These are phyloP conservation scores for Cercospora janseana DNA, from an alignment of 2,329 filamentous ascomycete genomes.

Conservation along the genomic window DNA sequence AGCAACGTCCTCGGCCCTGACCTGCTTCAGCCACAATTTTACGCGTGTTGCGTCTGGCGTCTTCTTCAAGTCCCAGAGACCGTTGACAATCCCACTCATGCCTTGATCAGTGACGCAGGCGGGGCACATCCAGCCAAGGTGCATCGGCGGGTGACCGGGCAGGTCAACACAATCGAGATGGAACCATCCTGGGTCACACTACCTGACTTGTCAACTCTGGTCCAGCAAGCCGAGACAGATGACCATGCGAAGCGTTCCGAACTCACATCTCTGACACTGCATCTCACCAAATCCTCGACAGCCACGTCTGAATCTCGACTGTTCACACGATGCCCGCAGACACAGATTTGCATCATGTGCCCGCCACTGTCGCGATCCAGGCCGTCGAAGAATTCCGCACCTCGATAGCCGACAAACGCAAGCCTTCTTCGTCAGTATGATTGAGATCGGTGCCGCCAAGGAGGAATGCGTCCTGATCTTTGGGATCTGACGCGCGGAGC, in stretches of 20 bases:
- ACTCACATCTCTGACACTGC: conserved; percentile 18
- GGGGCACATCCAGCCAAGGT: conserved; percentile 21
- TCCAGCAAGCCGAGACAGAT: not conserved
- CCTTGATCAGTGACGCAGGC: conserved; percentile 2
- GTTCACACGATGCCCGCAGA: not conserved
- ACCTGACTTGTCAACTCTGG: not conserved
- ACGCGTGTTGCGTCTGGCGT: too few species aligned
- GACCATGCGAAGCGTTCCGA: not conserved
- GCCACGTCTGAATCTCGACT: not conserved
- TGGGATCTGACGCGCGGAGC: conserved; percentile 3
- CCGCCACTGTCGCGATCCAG: not conserved
- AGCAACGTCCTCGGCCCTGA: too few species aligned
- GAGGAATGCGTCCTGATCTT: not conserved
- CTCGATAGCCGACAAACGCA: conserved; percentile 11
- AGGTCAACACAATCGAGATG: conserved; percentile 20
- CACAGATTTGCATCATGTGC: conserved; percentile 1
- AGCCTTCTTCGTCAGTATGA: not conserved
- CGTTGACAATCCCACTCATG: not conserved
- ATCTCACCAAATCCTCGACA: conserved; percentile 14
- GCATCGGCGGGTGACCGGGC: conserved; percentile 17
- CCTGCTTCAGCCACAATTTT: too few species aligned
- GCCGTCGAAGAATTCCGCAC: not conserved
- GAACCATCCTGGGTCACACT: conserved; percentile 21
- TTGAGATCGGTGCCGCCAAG: not conserved
- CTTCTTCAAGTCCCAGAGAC: conserved; percentile 8